Evolutionary conservation across 805 yeast species (phyloP).

Genomic region (Brettanomyces custersianus): DNA sequence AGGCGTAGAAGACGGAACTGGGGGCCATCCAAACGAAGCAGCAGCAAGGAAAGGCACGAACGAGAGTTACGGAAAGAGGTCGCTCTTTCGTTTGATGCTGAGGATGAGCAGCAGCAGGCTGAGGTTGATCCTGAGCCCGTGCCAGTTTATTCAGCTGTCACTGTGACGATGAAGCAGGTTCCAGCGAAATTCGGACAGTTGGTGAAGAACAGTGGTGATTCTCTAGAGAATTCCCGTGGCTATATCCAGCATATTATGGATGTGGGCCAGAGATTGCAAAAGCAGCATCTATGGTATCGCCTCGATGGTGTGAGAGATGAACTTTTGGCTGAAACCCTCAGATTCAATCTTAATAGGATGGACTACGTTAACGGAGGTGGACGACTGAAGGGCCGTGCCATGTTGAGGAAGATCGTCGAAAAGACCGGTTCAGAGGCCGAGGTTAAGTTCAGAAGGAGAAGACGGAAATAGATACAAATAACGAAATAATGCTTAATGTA

Average conservation of each 20-base stretch:
- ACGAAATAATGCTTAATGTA: not conserved
- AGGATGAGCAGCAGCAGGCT: conserved; percentile 18
- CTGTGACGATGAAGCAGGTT: conserved; percentile 56
- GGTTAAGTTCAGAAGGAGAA: conserved; percentile 1
- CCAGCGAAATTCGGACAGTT: conserved; percentile 60
- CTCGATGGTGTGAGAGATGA: conserved; percentile 71
- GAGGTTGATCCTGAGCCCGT: conserved; percentile 36
- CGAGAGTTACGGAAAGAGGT: conserved; percentile 9
- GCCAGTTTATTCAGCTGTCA: conserved; percentile 48
- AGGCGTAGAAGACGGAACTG: conserved; percentile 19
- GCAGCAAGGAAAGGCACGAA: conserved; percentile 14
- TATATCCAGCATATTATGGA: conserved; percentile 55
- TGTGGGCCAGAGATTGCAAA: conserved; percentile 51
- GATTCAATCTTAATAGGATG: conserved; percentile 41
- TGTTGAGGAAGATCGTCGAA: conserved; percentile 24
- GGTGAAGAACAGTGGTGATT: conserved; percentile 54
- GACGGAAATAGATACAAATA: too few species aligned
- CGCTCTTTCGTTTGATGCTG: conserved; percentile 9
- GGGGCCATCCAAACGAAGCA: conserved; percentile 21
- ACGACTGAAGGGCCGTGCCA: conserved; percentile 24
- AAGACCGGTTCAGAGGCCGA: conserved; percentile 11
- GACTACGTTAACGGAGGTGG: conserved; percentile 28
- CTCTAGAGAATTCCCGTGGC: conserved; percentile 43
- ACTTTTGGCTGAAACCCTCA: conserved; percentile 49
- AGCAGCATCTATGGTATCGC: conserved; percentile 73